phyloP scores from a whole-genome alignment of 2,329 filamentous ascomycete species.

The Fusarium sp. region DNA sequence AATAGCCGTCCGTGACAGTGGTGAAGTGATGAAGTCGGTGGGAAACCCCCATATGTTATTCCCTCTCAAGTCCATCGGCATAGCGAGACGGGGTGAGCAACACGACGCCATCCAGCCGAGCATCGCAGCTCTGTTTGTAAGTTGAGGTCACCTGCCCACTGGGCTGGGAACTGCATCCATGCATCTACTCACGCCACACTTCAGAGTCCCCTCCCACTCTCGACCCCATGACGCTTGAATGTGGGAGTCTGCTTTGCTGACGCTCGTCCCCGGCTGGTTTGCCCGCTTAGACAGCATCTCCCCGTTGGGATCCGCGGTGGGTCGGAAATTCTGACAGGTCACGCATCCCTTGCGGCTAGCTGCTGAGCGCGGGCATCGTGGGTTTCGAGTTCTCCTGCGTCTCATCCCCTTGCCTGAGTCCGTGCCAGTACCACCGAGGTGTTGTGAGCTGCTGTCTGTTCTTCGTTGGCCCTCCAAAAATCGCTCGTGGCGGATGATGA shows the following conservation, averaged over 20 bases:
- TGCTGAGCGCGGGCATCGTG: slow-evolving; percentile 5
- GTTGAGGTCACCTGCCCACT: slow-evolving; percentile 5
- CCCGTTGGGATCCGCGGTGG: not conserved
- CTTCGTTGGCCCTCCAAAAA: slow-evolving; percentile 1
- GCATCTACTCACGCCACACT: slow-evolving; percentile 7
- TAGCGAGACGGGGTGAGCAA: too few species aligned
- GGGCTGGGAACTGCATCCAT: slow-evolving; percentile 6
- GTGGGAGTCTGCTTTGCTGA: not conserved
- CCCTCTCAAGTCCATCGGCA: too few species aligned
- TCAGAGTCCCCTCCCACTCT: not conserved
- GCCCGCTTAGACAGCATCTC: not conserved
- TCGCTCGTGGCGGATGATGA: not conserved
- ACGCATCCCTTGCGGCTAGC: slow-evolving; percentile 7
- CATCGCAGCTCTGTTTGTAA: not conserved
- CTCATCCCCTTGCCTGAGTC: slow-evolving; percentile 2
- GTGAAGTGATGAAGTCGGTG: too few species aligned
- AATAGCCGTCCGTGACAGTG: not conserved
- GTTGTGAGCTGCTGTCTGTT: not conserved
- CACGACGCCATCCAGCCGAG: too few species aligned
- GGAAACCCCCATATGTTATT: too few species aligned
- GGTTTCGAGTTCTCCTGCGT: not conserved
- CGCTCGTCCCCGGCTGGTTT: not conserved
- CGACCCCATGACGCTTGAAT: slow-evolving; percentile 8
- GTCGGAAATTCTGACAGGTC: slow-evolving; percentile 11
- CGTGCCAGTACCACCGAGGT: slow-evolving; percentile 1